Base-by-base conservation (phyloP, 1,284 basidiomycete genomes). In the Marasmius tenuissimus region DNA sequence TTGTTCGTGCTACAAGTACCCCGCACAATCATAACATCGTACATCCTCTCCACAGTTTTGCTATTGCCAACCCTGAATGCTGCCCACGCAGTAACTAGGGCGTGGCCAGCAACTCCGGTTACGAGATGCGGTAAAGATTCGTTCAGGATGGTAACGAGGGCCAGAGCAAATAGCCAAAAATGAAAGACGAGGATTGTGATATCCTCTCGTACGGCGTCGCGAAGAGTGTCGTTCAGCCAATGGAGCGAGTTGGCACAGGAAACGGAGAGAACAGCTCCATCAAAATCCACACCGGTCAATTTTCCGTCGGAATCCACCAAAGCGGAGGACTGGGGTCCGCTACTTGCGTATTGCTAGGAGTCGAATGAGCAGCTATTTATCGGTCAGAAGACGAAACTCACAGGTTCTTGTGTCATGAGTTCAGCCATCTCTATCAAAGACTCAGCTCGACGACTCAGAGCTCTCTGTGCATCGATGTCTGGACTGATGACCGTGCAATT, bases 101-200 rank as follows among this genome's bases (percentile, higher is more conserved):
- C 65, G 63, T 83, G 81, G 6, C 78, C 78, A 22, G 72, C 72
- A 9, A 83, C 58, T 2, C 76, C 74, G 22, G 81, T 78, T 4
- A 72, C 75, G 42, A 84, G 72, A 66, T 84, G 81, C 9, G 82
- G 82, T 33, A 82, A 72, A 0, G 81, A 82, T 67, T 84, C 81
- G 57, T 77, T 78, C 38, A 82, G 61, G 42, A 84, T 72, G 47
- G 81, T 78, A 27, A 78, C 66, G 35, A 79, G 57, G 6, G 77
- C 74, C 38, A 82, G 61, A 4, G 74, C 68, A 40, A 82, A 71
- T 39, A 81, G 65, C 80, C 81, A 84, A 34, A 76, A 63, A 42
- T 81, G 75, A 63, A 81, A 80, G 37, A 72, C 64, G 4, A 82
- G 64, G 18, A 72, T 76, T 33, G 77, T 75, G 3, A 81, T 60